Evolutionary conservation across 371 early-diverging fungal species (phyloP).

Genomic region (Funneliformis caledonium): DNA sequence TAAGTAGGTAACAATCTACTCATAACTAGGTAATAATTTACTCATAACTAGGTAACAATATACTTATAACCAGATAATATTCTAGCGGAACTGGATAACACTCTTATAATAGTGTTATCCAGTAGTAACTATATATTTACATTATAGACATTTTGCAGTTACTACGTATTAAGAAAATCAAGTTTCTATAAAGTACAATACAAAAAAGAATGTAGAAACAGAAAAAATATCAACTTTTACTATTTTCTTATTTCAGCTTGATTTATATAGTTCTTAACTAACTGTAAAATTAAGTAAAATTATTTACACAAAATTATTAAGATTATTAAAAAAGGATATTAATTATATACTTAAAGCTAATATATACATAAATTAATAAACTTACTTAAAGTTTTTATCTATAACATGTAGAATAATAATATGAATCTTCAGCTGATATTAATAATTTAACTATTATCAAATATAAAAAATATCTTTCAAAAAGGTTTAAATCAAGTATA

Average conservation of each 20-base stretch:
- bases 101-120: too few relatives aligned
- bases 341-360: background rate
- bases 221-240: background rate
- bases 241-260: background rate
- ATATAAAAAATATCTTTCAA: background rate
- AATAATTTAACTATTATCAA: background rate
- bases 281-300: background rate
- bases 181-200: too few relatives aligned
- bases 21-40: too few relatives aligned
- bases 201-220: background rate
- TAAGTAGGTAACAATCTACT: too few relatives aligned
- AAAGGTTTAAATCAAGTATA: background rate
- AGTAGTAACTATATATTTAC: too few relatives aligned
- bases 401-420: background rate
- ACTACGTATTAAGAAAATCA: too few relatives aligned
- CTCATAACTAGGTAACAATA: too few relatives aligned
- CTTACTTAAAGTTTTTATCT: background rate
- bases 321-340: background rate
- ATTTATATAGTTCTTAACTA: background rate
- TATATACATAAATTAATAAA: background rate
- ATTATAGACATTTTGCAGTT: too few relatives aligned
- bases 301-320: background rate
- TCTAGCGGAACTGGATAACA: too few relatives aligned
- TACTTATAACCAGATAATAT: too few relatives aligned
- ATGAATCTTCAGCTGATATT: background rate